Evolutionary conservation across 2,329 filamentous ascomycete species (phyloP).

Genomic region (Cercospora sp.): DNA sequence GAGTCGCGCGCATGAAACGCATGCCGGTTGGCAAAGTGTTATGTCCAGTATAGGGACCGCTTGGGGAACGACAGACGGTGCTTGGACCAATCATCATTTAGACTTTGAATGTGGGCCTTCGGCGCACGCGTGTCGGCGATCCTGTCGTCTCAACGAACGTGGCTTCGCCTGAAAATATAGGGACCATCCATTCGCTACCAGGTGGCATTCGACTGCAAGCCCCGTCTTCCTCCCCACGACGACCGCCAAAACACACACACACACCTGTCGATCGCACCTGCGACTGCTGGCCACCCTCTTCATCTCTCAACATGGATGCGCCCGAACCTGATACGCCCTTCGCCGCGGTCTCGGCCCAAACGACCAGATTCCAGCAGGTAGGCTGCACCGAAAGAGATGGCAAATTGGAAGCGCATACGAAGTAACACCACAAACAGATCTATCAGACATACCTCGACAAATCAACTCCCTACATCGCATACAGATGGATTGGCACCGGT

Average conservation of each 20-base stretch:
- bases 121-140: not conserved
- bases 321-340: constrained; percentile 91
- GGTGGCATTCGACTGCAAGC: not conserved
- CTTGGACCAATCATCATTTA: not conserved
- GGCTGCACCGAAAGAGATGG: constrained; percentile 33
- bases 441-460: constrained; percentile 94
- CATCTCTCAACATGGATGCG: constrained; percentile 68
- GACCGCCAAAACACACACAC: not conserved
- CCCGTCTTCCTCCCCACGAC: not conserved
- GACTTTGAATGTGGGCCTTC: not conserved
- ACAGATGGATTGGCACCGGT: constrained; percentile 87
- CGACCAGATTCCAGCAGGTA: constrained; percentile 71
- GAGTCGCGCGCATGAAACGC: too few relatives aligned
- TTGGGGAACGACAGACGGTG: not conserved
- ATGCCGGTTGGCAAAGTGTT: not conserved
- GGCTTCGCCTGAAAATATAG: not conserved
- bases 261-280: not conserved
- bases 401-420: not conserved
- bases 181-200: not conserved
- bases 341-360: constrained; percentile 83
- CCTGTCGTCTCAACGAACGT: not conserved
- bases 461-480: constrained; percentile 83
- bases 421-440: constrained; percentile 58
- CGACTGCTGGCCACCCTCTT: not conserved
- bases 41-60: not conserved